Percentiles rank a stretch among this genome's conserved stretches.
Evolutionary conservation across 352 stramenopile species (phyloP).

Genomic region (Phytopythium sindhum): DNA sequence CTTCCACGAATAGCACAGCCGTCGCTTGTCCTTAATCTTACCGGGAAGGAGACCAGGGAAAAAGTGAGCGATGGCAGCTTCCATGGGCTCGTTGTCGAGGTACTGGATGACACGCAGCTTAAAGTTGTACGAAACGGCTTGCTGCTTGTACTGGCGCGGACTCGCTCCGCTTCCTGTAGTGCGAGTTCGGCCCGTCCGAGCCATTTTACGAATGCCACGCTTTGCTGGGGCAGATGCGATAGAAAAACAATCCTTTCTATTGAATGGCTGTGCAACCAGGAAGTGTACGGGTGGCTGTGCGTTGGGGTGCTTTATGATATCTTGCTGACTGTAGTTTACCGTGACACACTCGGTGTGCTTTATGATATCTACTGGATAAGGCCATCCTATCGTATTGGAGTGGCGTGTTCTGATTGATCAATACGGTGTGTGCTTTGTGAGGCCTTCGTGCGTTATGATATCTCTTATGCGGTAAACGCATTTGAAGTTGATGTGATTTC

Average conservation of each 20-base stretch:
- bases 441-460: neutral
- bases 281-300: neutral
- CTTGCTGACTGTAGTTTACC: neutral
- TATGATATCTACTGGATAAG: neutral
- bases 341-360: neutral
- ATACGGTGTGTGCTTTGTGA: neutral
- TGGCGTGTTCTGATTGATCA: neutral
- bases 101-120: neutral
- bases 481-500: too few species aligned
- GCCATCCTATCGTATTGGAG: neutral
- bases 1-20: conserved; percentile 4
- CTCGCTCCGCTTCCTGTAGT: neutral
- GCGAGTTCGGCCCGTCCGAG: neutral
- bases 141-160: neutral
- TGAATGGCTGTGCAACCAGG: neutral
- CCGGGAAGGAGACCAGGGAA: neutral
- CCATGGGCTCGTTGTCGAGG: neutral
- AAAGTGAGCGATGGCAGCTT: neutral
- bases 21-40: too few species aligned
- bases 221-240: too few species aligned
- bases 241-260: neutral
- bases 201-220: neutral
- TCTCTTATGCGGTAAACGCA: conserved; percentile 1
- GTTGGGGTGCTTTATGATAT: neutral
- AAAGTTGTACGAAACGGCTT: neutral